Conservation (phyloP, 768 basidiomycete genomes). For the Mycena vulgaris region DNA sequence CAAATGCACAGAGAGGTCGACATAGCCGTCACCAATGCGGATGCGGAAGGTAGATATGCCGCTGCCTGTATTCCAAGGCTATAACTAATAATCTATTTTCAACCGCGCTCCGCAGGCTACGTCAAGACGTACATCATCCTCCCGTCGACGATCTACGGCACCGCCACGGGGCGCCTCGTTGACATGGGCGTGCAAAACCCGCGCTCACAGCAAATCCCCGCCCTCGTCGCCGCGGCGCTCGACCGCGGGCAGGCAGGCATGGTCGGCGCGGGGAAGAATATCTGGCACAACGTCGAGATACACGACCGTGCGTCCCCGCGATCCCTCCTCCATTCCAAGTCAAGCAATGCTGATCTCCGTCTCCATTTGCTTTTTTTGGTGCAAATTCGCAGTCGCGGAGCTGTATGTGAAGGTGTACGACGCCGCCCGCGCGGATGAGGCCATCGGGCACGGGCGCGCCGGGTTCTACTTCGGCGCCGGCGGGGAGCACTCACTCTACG, state of each 20-base stretch:
- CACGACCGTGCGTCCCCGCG: constrained; percentile 37
- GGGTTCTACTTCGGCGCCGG: constrained; percentile 70
- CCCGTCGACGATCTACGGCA: constrained; percentile 74
- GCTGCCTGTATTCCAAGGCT: too few relatives aligned
- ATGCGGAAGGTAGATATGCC: too few relatives aligned
- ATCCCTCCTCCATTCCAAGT: not conserved
- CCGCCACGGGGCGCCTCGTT: constrained; percentile 63
- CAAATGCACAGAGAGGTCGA: not conserved
- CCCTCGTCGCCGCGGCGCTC: constrained; percentile 60
- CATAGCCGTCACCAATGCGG: not conserved
- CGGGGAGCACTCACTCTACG: constrained; percentile 62
- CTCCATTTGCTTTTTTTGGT: too few relatives aligned
- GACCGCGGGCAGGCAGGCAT: constrained; percentile 64
- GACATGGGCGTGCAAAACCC: constrained; percentile 68
- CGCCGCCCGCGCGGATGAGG: constrained; percentile 47
- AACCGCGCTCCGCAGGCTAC: constrained; percentile 54
- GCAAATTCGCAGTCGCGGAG: constrained; percentile 56
- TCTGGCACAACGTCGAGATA: constrained; percentile 48
- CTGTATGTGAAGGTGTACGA: constrained; percentile 64
- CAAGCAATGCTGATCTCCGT: too few relatives aligned
- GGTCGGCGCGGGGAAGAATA: constrained; percentile 46
- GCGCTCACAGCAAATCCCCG: constrained; percentile 68
- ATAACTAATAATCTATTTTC: too few relatives aligned
- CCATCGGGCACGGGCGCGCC: constrained; percentile 60
- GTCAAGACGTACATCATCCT: constrained; percentile 66